Evolutionary conservation across 805 yeast species (phyloP), one percentile per base, ranked within the genome.

Genomic region (Limtongozyma cylindracea): DNA sequence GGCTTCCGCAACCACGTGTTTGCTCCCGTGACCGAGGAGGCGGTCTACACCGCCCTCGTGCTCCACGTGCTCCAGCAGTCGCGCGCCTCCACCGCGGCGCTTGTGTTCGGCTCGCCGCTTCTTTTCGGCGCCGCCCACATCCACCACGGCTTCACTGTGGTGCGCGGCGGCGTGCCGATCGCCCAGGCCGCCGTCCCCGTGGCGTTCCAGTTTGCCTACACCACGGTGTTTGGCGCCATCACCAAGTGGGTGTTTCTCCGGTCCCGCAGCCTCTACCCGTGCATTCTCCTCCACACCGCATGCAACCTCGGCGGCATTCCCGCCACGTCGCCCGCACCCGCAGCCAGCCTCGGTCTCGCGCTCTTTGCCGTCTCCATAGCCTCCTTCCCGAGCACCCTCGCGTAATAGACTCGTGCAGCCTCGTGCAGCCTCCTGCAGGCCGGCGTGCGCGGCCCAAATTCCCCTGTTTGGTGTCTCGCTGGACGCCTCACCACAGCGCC

Each of bases 11-110:
- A 70, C 35, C 50, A 61, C 21, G 24, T 72, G 0, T 46, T 70
- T 18, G 92, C 80, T 0, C 93, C 93, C 4, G 21, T 69, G 2
- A 65, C 84, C 0, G 93, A 77, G 37, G 93, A 77, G 35, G 29
- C 74, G 14, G 56, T 73, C 2, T 77, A 66, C 36, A 49, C 91
- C 2, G 49, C 69, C 0, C 53, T 30, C 26, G 57, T 27, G 25
- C 47, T 25, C 29, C 43, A 20, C 25, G 41, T 25, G 33, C 38
- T 31, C 24, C 19, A 24, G 13, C 21, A 6, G 10, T 13, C 16
- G 24, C 27, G 29, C 21, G 19, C 14, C 19, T 18, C 8, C 19
- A 19, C 14, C 10, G 20, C 30, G 6, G 13, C 22, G 8, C 19
- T 27, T 17, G 12, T 16, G 12, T 26, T 24, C 20, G 22, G 6